A percentile compares a stretch with the other conserved stretches of the same genome.
Evolutionary conservation across 768 basidiomycete genomes (phyloP).

Genomic region (Cystobasidium ongulense): DNA sequence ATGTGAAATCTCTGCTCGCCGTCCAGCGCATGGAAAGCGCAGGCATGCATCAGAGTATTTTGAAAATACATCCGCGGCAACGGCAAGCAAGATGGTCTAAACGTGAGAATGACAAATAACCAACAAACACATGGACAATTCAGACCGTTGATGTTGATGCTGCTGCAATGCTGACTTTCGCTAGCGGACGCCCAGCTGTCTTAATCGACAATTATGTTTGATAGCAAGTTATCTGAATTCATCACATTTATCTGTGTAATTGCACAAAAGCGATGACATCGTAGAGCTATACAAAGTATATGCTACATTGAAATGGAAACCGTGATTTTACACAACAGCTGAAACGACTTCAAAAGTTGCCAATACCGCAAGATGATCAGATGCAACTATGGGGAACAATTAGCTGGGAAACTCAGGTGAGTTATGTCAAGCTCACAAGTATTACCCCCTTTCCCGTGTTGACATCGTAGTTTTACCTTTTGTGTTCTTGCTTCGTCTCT

Average conservation of each 20-base stretch:
- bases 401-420: not conserved
- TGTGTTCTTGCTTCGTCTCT: not conserved
- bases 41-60: not conserved
- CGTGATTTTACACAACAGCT: too few relatives aligned
- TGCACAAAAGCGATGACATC: too few relatives aligned
- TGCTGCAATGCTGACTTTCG: too few relatives aligned
- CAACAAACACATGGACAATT: too few relatives aligned
- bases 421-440: not conserved
- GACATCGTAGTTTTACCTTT: not conserved
- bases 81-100: too few relatives aligned
- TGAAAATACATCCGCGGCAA: not conserved
- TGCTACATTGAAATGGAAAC: too few relatives aligned
- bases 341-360: not conserved
- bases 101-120: not conserved
- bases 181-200: too few relatives aligned
- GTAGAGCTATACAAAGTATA: too few relatives aligned
- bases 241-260: too few relatives aligned
- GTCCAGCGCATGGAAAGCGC: not conserved
- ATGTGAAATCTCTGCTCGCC: not conserved
- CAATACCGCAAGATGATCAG: conserved; percentile 13
- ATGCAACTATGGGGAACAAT: not conserved
- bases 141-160: too few relatives aligned
- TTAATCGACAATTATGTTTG: too few relatives aligned
- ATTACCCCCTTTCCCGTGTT: conserved; percentile 7
- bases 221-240: too few relatives aligned